These are phyloP conservation scores for Aaosphaeria arxii DNA, from an alignment of 2,329 filamentous ascomycete genomes.

Conservation along the genomic window DNA sequence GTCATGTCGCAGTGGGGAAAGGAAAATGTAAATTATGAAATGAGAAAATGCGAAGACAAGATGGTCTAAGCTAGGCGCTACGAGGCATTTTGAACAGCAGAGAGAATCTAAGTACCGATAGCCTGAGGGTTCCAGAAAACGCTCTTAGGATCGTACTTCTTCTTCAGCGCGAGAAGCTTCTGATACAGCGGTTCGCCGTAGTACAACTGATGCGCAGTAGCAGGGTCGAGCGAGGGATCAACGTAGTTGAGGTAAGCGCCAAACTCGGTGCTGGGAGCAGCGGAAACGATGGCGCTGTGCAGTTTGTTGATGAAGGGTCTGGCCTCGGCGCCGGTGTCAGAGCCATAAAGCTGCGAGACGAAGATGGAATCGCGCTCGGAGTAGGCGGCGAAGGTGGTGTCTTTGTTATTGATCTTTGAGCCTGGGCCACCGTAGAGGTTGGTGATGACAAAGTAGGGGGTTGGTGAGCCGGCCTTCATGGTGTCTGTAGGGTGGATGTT, in stretches of 20 bases:
- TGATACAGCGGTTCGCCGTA: conserved; percentile 41
- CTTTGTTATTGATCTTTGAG: conserved; percentile 33
- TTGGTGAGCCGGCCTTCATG: conserved; percentile 18
- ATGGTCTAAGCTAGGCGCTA: too few relatives aligned
- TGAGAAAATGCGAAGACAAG: too few relatives aligned
- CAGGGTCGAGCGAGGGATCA: conserved; percentile 47
- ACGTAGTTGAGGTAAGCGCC: conserved; percentile 56
- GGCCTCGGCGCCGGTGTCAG: conserved; percentile 9
- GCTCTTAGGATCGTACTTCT: conserved; percentile 37
- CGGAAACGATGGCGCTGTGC: conserved; percentile 37
- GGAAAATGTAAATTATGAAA: too few relatives aligned
- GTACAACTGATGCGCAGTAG: conserved; percentile 50
- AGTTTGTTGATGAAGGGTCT: conserved; percentile 43
- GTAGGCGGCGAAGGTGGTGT: conserved; percentile 33
- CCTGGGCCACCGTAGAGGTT: conserved; percentile 39
- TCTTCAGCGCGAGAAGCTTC: conserved; percentile 37
- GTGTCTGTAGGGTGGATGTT: conserved; percentile 13
- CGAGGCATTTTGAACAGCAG: too few relatives aligned
- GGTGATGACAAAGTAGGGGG: conserved; percentile 36
- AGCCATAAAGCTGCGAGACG: conserved; percentile 38
- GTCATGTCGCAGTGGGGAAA: too few relatives aligned
- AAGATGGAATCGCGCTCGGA: conserved; percentile 34
- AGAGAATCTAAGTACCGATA: conserved; percentile 17
- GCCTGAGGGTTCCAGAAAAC: conserved; percentile 40
- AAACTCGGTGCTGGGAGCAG: conserved; percentile 40